Evolutionary conservation across 257 asterid species (phyloP), one percentile per base, ranked within the genome.

Genomic region (Capsicum chinense): DNA sequence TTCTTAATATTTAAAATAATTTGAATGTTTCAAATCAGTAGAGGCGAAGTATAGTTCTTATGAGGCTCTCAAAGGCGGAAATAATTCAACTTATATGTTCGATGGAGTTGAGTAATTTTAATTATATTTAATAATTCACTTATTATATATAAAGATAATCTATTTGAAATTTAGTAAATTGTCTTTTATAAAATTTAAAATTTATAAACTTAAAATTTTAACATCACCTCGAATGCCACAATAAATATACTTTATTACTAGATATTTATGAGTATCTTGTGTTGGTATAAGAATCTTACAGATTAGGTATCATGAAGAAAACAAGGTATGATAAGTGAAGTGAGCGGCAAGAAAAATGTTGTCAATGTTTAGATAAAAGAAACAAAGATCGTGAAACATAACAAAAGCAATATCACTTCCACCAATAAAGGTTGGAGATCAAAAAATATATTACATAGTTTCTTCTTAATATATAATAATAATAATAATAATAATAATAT

Each of bases 401-500:
- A 56, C 66, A 47, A 21, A 59, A 33, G 21, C 11, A 62, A 10
- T 9, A 39, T 56, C 83, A 19, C 73, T 85, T 58, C 79, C 83
- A 80, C 88, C 85, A 82, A 74, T 83, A 82, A 82, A 85, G 39
- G 33, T 52, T 69, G 56, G 79, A 70, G 9, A 17, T 2, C 42
- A 42, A 42, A 4, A 4, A 44, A 17, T 42, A 15, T 70, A 70
- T 19, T 83, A 58, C 42, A 26, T 10, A 17, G 56, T 12, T 71
- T 47, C 21, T 52, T 26, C 33, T 26, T 26, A 26, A 21, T 21
- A 21, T 21, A n/a, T n/a, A n/a, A n/a, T n/a, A n/a, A n/a, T n/a
- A n/a, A n/a, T n/a, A n/a, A 21, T 21, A 21, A 21, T 21, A 21
- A 21, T 21, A 21, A 21, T 21, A 21, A 21, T 21, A 21, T 21